Evolutionary conservation across 2,329 filamentous ascomycete genomes (phyloP).

Genomic region (Fusarium guadeloupense): DNA sequence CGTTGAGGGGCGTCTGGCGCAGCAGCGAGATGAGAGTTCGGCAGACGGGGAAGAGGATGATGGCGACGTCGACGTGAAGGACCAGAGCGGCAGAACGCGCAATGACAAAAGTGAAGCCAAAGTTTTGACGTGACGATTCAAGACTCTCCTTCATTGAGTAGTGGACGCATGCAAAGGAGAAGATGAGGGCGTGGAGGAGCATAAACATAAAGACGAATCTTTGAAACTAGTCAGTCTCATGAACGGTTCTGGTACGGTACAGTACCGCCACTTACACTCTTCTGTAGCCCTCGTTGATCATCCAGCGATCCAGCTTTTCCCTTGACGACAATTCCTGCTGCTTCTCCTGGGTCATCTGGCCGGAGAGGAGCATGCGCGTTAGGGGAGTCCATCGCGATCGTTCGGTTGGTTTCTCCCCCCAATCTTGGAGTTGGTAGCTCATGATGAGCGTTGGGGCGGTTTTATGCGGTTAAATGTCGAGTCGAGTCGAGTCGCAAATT

Average conservation of each 20-base stretch:
- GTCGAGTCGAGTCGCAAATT: neutral
- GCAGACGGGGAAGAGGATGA: constrained; percentile 84
- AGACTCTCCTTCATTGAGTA: constrained; percentile 82
- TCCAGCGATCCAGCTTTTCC: constrained; percentile 84
- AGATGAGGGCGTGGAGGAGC: constrained; percentile 77
- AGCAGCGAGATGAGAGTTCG: constrained; percentile 83
- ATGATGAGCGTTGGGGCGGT: constrained; percentile 31
- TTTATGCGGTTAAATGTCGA: constrained; percentile 1
- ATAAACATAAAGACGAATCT: constrained; percentile 80
- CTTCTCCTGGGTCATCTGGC: constrained; percentile 80
- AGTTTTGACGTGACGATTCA: constrained; percentile 69
- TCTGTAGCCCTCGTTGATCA: constrained; percentile 88
- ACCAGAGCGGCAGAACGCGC: constrained; percentile 79
- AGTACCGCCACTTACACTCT: constrained; percentile 68
- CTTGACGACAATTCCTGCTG: constrained; percentile 73
- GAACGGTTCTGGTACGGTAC: neutral
- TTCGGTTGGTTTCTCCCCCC: constrained; percentile 63
- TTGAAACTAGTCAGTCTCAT: neutral
- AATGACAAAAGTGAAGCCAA: constrained; percentile 80
- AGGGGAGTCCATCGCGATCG: constrained; percentile 84
- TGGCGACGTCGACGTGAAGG: constrained; percentile 82
- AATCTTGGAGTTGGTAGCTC: constrained; percentile 42
- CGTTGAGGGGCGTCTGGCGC: constrained; percentile 82
- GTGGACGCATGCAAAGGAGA: constrained; percentile 82
- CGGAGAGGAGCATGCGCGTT: constrained; percentile 83